Percentiles rank a stretch among this genome's conserved stretches.
Conservation (phyloP, 2,329 filamentous ascomycete species). For the Alternaria sp. region DNA sequence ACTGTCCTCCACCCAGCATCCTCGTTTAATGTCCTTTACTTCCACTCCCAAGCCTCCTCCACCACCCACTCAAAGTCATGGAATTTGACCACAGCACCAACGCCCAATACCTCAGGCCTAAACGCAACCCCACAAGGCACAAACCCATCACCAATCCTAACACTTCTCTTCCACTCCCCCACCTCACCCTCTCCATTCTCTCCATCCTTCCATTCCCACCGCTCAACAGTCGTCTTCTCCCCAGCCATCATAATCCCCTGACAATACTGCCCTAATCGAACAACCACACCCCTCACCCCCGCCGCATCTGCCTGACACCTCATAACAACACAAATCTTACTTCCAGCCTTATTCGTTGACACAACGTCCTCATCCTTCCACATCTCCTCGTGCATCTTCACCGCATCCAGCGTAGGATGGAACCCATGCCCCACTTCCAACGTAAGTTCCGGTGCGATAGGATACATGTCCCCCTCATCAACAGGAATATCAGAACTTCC, state of each 20-base stretch:
- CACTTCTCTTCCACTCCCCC: slow-evolving; percentile 48
- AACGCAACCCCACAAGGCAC: slow-evolving; percentile 53
- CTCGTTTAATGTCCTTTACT: background rate
- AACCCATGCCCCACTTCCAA: slow-evolving; percentile 67
- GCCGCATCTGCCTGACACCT: slow-evolving; percentile 47
- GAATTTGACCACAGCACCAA: slow-evolving; percentile 44
- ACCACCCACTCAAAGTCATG: slow-evolving; percentile 50
- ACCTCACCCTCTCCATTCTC: slow-evolving; percentile 16
- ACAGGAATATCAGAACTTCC: slow-evolving; percentile 40
- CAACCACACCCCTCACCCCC: slow-evolving; percentile 58
- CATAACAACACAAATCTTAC: slow-evolving; percentile 52
- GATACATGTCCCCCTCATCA: slow-evolving; percentile 67
- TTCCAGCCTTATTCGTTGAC: slow-evolving; percentile 14
- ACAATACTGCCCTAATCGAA: slow-evolving; percentile 63
- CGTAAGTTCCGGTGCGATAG: slow-evolving; percentile 33
- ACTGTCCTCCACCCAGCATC: background rate
- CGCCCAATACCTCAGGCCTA: slow-evolving; percentile 35
- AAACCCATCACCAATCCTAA: slow-evolving; percentile 50
- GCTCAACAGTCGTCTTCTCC: slow-evolving; percentile 58
- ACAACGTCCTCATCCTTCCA: slow-evolving; percentile 62
- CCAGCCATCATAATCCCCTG: slow-evolving; percentile 65
- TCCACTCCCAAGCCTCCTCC: slow-evolving; percentile 47
- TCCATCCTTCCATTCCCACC: slow-evolving; percentile 58
- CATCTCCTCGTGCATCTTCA: slow-evolving; percentile 70
- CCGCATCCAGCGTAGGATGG: slow-evolving; percentile 62